Conservation (phyloP, 108 stramenopile species). For the Bacterosira constricta region DNA sequence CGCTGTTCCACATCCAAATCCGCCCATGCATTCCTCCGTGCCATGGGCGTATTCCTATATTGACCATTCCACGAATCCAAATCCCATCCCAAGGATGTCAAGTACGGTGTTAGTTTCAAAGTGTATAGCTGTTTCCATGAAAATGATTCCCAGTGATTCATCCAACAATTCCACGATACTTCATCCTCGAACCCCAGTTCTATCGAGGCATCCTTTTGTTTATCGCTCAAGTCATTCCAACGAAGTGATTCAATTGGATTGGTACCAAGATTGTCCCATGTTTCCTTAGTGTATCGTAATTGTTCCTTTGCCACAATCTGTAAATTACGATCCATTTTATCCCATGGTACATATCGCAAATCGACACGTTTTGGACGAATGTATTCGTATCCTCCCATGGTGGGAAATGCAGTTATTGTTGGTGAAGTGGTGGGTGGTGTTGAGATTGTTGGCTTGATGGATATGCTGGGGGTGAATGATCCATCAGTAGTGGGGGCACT, state of each 20-base stretch:
- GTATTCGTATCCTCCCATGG: conserved; percentile 3
- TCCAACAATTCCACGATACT: conserved; percentile 30
- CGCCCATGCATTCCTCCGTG: background rate
- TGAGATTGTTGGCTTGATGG: background rate
- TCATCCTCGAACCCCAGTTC: conserved; percentile 14
- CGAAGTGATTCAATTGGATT: conserved; percentile 8
- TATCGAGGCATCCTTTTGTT: conserved; percentile 7
- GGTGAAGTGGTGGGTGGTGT: background rate
- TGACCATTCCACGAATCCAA: conserved; percentile 14
- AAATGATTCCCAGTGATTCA: conserved; percentile 22
- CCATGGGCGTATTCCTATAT: conserved; percentile 3
- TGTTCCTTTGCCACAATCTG: conserved; percentile 2
- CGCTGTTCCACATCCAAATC: conserved; percentile 10
- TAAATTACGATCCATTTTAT: background rate
- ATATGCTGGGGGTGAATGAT: too few relatives aligned
- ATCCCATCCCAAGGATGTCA: conserved; percentile 14
- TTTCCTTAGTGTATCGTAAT: conserved; percentile 14
- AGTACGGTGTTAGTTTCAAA: conserved; percentile 16
- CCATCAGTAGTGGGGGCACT: too few relatives aligned
- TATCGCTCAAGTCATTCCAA: conserved; percentile 17
- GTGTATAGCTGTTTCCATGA: conserved; percentile 20
- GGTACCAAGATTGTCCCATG: conserved; percentile 20
- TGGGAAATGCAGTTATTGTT: background rate
- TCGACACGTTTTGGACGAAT: background rate
- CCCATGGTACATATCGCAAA: conserved; percentile 13